Percentiles rank a stretch among this genome's conserved stretches.
Conservation (phyloP, 257 asterid species). For the Solanum ossicruentum region DNA sequence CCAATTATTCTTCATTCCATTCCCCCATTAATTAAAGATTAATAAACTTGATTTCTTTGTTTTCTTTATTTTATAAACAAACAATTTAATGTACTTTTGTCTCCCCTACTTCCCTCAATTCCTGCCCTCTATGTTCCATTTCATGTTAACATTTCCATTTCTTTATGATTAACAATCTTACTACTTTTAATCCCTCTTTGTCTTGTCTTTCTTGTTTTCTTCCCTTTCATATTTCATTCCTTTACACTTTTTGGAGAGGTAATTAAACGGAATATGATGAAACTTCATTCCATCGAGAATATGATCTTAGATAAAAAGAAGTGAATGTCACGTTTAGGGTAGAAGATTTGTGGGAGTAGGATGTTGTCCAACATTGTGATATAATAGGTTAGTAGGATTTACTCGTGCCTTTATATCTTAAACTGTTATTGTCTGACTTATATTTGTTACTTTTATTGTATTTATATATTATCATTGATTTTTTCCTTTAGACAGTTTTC, state of each 20-base stretch:
- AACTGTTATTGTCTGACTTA: no score
- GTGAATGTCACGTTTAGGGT: no score
- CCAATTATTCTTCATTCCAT: background rate
- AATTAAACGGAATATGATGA: no score
- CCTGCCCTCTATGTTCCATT: background rate
- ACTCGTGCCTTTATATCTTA: no score
- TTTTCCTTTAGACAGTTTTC: no score
- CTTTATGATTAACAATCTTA: background rate
- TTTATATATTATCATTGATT: no score
- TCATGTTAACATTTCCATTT: background rate
- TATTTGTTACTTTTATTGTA: no score
- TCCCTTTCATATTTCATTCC: background rate
- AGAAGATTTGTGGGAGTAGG: no score
- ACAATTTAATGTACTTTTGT: background rate
- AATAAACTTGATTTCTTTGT: background rate
- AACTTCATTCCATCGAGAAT: no score
- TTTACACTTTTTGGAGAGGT: background rate
- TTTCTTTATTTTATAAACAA: background rate
- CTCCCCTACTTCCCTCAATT: background rate
- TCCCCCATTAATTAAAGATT: background rate
- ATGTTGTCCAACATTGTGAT: no score
- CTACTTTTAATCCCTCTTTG: background rate
- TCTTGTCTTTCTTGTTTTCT: constrained; percentile 9
- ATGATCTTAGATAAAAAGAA: no score
- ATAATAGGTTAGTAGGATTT: no score